These are phyloP conservation scores for Mycena polygramma DNA, from an alignment of 768 basidiomycete genomes.

Conservation along the genomic window DNA sequence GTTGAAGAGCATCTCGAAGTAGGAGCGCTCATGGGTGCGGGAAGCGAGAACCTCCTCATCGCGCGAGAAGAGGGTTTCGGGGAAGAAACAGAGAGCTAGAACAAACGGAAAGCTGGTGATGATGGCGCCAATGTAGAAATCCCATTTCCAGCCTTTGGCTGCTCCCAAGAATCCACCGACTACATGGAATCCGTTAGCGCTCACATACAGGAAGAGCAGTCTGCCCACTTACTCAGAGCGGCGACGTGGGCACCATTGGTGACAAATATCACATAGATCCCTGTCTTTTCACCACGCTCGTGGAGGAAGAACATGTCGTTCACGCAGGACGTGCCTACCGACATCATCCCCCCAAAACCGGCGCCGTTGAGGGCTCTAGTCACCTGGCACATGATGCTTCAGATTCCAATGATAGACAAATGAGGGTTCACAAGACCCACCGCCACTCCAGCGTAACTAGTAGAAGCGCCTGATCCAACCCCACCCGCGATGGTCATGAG, in stretches of 20 bases:
- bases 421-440: no score
- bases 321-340: constrained; percentile 35
- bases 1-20: constrained; percentile 26
- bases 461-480: constrained; percentile 27
- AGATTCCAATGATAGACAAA: no score
- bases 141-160: constrained; percentile 31
- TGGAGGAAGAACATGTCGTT: constrained; percentile 39
- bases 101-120: constrained; percentile 30
- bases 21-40: constrained; percentile 31
- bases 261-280: constrained; percentile 34
- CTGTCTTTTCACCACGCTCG: constrained; percentile 38
- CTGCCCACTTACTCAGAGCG: constrained; percentile 17
- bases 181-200: not conserved
- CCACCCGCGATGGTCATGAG: constrained; percentile 29
- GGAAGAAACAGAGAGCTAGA: constrained; percentile 27
- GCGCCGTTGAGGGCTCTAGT: constrained; percentile 21
- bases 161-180: constrained; percentile 30
- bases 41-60: constrained; percentile 29
- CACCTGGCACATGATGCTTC: no score
- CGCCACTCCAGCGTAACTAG: constrained; percentile 21
- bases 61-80: constrained; percentile 32
- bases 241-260: constrained; percentile 35
- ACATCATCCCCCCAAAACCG: constrained; percentile 36
- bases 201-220: no score
- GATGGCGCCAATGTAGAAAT: constrained; percentile 32